Percentiles rank a stretch among this genome's conserved stretches.
Evolutionary conservation across 805 yeast genomes (phyloP).

Genomic region (Cyberlindnera meyerae): DNA sequence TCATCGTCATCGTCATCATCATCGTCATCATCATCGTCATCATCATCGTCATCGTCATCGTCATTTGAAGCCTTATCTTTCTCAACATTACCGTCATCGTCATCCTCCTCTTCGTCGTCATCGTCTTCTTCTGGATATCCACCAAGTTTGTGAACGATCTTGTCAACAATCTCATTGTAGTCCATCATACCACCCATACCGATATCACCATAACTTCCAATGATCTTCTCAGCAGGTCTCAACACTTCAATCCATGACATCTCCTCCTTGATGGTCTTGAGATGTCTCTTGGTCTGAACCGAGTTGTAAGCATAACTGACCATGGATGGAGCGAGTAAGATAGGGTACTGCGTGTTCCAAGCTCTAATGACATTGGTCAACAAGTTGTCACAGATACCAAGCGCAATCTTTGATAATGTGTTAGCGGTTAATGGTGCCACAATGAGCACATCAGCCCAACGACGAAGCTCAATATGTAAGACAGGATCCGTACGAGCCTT

Average conservation of each 20-base stretch:
- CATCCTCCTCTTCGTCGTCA: slow-evolving; percentile 42
- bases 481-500: slow-evolving; percentile 82
- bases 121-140: slow-evolving; percentile 54
- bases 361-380: slow-evolving; percentile 88
- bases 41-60: slow-evolving; percentile 15
- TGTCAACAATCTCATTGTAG: slow-evolving; percentile 89
- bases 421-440: slow-evolving; percentile 96
- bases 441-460: slow-evolving; percentile 93
- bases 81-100: slow-evolving; percentile 31
- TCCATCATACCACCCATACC: slow-evolving; percentile 99
- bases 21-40: slow-evolving; percentile 16
- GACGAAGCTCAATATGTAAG: slow-evolving; percentile 85
- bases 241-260: slow-evolving; percentile 95
- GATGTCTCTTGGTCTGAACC: slow-evolving; percentile 79
- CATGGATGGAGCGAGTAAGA: slow-evolving; percentile 93
- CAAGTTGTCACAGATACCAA: slow-evolving; percentile 90
- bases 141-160: slow-evolving; percentile 67
- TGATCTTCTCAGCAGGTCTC: slow-evolving; percentile 90
- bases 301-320: slow-evolving; percentile 88
- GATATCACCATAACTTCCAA: slow-evolving; percentile 90
- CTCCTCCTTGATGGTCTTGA: slow-evolving; percentile 72
- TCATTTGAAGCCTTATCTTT: slow-evolving; percentile 8
- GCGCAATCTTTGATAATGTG: slow-evolving; percentile 80
- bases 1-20: slow-evolving; percentile 14
- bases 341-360: slow-evolving; percentile 91